These are phyloP conservation scores for Cryphonectria japonica DNA, from an alignment of 2,329 filamentous ascomycete genomes.

Conservation along the genomic window DNA sequence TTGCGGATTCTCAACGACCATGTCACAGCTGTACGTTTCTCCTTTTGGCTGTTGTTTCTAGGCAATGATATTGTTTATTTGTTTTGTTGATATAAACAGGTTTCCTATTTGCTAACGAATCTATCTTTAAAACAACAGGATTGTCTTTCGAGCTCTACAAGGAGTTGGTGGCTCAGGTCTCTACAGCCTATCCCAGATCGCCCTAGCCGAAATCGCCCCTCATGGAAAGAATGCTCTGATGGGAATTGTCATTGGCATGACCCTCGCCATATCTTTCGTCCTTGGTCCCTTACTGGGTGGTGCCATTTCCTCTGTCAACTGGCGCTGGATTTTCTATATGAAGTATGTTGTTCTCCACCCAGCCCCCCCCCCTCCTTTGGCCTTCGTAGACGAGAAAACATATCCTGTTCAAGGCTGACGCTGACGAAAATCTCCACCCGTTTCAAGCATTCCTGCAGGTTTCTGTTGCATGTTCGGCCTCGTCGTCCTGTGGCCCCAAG, in stretches of 20 bases:
- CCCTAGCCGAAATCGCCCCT: slow-evolving; percentile 60
- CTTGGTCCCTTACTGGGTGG: slow-evolving; percentile 63
- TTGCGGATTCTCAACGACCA: slow-evolving; percentile 53
- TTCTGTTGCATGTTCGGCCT: slow-evolving; percentile 44
- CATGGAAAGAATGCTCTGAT: slow-evolving; percentile 56
- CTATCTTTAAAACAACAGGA: slow-evolving; percentile 43
- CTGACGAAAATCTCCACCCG: slow-evolving; percentile 20
- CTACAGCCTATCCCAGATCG: slow-evolving; percentile 63
- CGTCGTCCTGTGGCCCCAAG: slow-evolving; percentile 49
- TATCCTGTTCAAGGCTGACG: not conserved
- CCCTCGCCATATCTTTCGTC: slow-evolving; percentile 60
- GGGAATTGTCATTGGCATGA: slow-evolving; percentile 58
- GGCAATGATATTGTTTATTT: not conserved
- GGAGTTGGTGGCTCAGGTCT: slow-evolving; percentile 65
- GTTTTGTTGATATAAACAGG: not conserved
- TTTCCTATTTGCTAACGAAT: slow-evolving; percentile 9
- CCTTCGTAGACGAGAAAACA: no score
- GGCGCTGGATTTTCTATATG: slow-evolving; percentile 65
- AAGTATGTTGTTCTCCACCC: slow-evolving; percentile 48
- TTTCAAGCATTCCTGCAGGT: slow-evolving; percentile 17
- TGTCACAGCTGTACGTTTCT: slow-evolving; percentile 53
- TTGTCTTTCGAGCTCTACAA: slow-evolving; percentile 61
- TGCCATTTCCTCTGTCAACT: slow-evolving; percentile 56
- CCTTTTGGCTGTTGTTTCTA: not conserved
- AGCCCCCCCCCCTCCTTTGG: no score